Conservation (phyloP, 345 rosid species). For the Salix dunnii region DNA sequence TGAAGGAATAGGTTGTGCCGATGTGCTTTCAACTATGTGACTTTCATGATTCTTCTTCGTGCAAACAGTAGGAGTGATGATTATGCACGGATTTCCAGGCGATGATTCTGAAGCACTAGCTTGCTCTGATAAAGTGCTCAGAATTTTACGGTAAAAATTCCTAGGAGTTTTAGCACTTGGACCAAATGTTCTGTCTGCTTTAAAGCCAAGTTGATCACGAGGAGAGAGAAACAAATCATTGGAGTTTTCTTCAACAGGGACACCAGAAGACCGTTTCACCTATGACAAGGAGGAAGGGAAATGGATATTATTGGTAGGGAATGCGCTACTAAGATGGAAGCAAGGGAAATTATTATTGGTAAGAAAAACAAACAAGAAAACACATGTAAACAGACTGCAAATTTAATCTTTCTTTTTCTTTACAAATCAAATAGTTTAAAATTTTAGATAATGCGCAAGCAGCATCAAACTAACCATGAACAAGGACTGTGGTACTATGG, state of each 20-base stretch:
- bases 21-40: slow-evolving; percentile 33
- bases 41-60: slow-evolving; percentile 39
- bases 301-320: background rate
- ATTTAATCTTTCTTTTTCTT: background rate
- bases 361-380: background rate
- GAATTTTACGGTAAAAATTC: slow-evolving; percentile 40
- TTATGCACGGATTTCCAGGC: slow-evolving; percentile 42
- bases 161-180: slow-evolving; percentile 46
- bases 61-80: slow-evolving; percentile 42
- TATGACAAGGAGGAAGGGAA: slow-evolving; percentile 14
- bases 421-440: background rate
- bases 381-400: background rate
- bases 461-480: background rate
- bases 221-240: slow-evolving; percentile 54
- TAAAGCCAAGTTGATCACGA: slow-evolving; percentile 41
- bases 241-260: slow-evolving; percentile 55
- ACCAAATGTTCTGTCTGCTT: slow-evolving; percentile 36
- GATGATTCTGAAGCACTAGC: slow-evolving; percentile 39
- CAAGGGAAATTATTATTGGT: background rate
- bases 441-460: background rate
- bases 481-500: too few species aligned
- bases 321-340: background rate
- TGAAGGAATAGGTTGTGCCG: slow-evolving; percentile 30
- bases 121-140: slow-evolving; percentile 41
- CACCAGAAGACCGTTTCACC: slow-evolving; percentile 49